phyloP scores from a whole-genome alignment of 1,284 basidiomycete species.

The Trichosporon inkin region DNA sequence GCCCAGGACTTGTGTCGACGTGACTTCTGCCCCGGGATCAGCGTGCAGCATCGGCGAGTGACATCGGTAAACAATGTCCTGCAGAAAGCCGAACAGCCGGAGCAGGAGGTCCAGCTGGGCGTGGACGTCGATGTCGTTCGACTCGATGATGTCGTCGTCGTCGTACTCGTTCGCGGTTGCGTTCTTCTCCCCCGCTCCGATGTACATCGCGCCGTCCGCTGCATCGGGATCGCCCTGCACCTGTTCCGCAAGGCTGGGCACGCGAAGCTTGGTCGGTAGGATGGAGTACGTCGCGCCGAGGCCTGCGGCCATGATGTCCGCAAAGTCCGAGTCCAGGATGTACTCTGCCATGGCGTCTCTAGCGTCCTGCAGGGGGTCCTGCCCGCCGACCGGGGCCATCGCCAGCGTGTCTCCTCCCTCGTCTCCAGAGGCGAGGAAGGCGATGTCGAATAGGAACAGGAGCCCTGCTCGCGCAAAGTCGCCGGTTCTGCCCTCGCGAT shows the following conservation, averaged over 20 bases:
- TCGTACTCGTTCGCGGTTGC: constrained; percentile 51
- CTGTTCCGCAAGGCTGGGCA: constrained; percentile 55
- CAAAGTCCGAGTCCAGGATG: constrained; percentile 91
- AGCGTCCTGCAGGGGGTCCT: constrained; percentile 72
- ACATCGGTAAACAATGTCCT: constrained; percentile 62
- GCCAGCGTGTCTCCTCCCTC: constrained; percentile 34
- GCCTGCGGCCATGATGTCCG: constrained; percentile 90
- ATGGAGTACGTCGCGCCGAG: constrained; percentile 85
- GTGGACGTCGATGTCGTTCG: constrained; percentile 70
- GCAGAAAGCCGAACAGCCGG: constrained; percentile 84
- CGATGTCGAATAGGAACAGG: constrained; percentile 88
- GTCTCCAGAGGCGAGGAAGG: constrained; percentile 59
- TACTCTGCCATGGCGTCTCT: constrained; percentile 83
- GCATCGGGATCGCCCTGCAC: constrained; percentile 55
- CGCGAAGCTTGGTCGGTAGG: constrained; percentile 72
- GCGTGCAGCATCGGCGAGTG: constrained; percentile 26
- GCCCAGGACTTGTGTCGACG: constrained; percentile 55
- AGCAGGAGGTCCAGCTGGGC: constrained; percentile 79
- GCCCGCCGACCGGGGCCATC: constrained; percentile 29
- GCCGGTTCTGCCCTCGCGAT: constrained; percentile 88
- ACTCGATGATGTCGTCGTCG: constrained; percentile 54
- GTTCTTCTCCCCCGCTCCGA: constrained; percentile 36
- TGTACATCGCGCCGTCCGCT: constrained; percentile 54
- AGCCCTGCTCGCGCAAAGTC: constrained; percentile 90
- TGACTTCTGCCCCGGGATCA: constrained; percentile 19